Percentiles rank a stretch among this genome's conserved stretches.
Conservation (phyloP, 2,329 filamentous ascomycete genomes). For the Penicillium sp. region DNA sequence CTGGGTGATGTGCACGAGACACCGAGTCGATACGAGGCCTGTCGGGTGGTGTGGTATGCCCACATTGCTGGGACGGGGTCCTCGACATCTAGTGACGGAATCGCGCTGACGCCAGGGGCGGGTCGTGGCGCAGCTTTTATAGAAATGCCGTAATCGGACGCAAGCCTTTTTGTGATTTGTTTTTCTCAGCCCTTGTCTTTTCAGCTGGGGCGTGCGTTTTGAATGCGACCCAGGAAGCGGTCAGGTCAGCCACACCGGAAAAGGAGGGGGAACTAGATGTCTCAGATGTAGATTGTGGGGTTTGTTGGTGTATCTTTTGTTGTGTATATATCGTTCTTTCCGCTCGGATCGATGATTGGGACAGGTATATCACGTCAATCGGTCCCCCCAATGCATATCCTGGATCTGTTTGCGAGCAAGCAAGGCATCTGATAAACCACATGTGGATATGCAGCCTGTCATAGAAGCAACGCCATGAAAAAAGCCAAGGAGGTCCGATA, state of each 20-base stretch:
- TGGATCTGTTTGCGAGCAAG: slow-evolving; percentile 18
- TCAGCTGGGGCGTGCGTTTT: slow-evolving; percentile 13
- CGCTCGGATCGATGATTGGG: neutral
- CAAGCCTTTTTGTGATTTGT: neutral
- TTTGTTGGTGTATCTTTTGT: slow-evolving; percentile 5
- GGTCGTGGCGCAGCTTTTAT: slow-evolving; percentile 16
- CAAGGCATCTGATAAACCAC: slow-evolving; percentile 20
- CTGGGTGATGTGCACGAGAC: slow-evolving; percentile 16
- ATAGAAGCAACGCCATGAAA: slow-evolving; percentile 2
- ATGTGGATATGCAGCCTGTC: slow-evolving; percentile 16
- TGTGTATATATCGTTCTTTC: neutral
- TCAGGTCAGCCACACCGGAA: slow-evolving; percentile 16
- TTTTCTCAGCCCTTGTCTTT: slow-evolving; percentile 2
- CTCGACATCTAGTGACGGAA: slow-evolving; percentile 33
- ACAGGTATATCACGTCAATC: neutral
- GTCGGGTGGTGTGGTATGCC: slow-evolving; percentile 26
- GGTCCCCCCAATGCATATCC: slow-evolving; percentile 19
- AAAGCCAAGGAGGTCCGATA: neutral
- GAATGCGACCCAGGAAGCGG: slow-evolving; percentile 18
- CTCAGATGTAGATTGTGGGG: slow-evolving; percentile 11
- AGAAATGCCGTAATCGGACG: slow-evolving; percentile 14
- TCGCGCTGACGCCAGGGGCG: slow-evolving; percentile 11
- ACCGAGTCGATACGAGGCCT: slow-evolving; percentile 21
- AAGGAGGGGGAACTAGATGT: slow-evolving; percentile 5
- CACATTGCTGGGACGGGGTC: slow-evolving; percentile 32